Evolutionary conservation across 2,329 filamentous ascomycete genomes (phyloP), one percentile per base, ranked within the genome.

Genomic region (Drechslerella stenobrocha): DNA sequence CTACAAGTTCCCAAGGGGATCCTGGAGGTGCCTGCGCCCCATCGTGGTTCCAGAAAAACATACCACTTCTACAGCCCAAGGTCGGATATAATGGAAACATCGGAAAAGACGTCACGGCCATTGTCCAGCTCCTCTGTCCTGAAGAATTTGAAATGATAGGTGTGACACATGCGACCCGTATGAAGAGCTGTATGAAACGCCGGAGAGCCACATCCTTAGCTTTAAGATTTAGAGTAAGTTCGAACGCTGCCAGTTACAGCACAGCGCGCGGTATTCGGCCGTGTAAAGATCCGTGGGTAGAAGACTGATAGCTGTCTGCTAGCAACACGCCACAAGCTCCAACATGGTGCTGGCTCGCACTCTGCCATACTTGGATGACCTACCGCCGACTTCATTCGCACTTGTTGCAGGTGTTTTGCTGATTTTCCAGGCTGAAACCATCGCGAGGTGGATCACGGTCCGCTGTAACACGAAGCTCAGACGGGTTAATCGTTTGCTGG

Each of bases 91-190:
- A 42, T 23, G 30, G 3, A n/a, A 23, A 13, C 2, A 5, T 46
- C 8, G 20, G n/a, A 8, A 51, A 37, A 9, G 32, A 45, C 5
- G 18, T 55, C 13, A 30, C 47, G 20, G n/a, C 32, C 11, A 59
- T 66, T 28, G 24, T 59, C 11, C 61, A 55, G 35, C 61, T 66
- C 18, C 42, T 66, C 2, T 66, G 61, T 20, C 61, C 53, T 3
- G 53, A 59, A 6, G 53, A 66, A n/a, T 50, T 44, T 2, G 61
- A 48, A n/a, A n/a, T 53, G 4, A 26, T 59, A 30, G 20, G 20
- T 3, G 42, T 28, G 5, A 35, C 42, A 28, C 15, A 45, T 30
- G 34, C 23, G 9, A 55, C 11, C 15, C 46, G 53, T n/a, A 30
- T 48, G 11, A 45, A 18, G 18, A 51, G 30, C 4, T 66, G 61